These are phyloP conservation scores for Platanus orientalis DNA, from an alignment of 164 flowering plant species.

Conservation along the genomic window DNA sequence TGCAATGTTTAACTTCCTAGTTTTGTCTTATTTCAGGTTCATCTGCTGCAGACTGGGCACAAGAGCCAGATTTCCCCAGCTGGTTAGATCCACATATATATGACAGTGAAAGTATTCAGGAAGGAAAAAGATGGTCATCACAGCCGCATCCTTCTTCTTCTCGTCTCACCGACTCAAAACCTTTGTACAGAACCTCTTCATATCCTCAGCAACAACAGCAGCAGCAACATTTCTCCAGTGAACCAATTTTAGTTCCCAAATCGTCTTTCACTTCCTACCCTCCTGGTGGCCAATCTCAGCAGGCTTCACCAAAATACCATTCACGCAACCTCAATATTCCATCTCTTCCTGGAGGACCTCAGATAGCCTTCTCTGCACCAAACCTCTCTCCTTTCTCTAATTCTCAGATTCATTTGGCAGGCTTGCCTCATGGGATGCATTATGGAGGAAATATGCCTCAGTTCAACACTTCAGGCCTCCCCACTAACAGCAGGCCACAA, in stretches of 20 bases:
- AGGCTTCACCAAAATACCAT: slow-evolving; percentile 36
- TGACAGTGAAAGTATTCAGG: slow-evolving; percentile 41
- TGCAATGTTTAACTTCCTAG: neutral
- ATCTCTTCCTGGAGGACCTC: slow-evolving; percentile 34
- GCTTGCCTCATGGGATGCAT: slow-evolving; percentile 38
- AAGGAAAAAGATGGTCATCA: slow-evolving; percentile 59
- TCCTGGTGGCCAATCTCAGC: slow-evolving; percentile 40
- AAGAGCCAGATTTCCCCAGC: slow-evolving; percentile 35
- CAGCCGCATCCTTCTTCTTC: slow-evolving; percentile 43
- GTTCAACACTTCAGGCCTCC: slow-evolving; percentile 23
- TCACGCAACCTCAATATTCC: slow-evolving; percentile 29
- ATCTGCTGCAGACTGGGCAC: slow-evolving; percentile 55
- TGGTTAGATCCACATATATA: slow-evolving; percentile 43
- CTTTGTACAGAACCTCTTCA: slow-evolving; percentile 56
- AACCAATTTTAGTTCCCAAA: slow-evolving; percentile 45
- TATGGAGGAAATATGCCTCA: slow-evolving; percentile 47
- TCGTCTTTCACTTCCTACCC: slow-evolving; percentile 50
- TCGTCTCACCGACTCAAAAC: slow-evolving; percentile 28
- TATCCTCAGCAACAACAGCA: slow-evolving; percentile 50
- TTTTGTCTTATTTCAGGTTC: slow-evolving; percentile 42
- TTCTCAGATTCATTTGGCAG: slow-evolving; percentile 32
- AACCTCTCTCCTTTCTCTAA: slow-evolving; percentile 32
- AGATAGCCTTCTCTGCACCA: slow-evolving; percentile 28
- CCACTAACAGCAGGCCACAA: slow-evolving; percentile 30
- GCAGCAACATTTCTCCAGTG: slow-evolving; percentile 36